Evolutionary conservation across 768 basidiomycete species (phyloP).

Genomic region (Suillus decipiens): DNA sequence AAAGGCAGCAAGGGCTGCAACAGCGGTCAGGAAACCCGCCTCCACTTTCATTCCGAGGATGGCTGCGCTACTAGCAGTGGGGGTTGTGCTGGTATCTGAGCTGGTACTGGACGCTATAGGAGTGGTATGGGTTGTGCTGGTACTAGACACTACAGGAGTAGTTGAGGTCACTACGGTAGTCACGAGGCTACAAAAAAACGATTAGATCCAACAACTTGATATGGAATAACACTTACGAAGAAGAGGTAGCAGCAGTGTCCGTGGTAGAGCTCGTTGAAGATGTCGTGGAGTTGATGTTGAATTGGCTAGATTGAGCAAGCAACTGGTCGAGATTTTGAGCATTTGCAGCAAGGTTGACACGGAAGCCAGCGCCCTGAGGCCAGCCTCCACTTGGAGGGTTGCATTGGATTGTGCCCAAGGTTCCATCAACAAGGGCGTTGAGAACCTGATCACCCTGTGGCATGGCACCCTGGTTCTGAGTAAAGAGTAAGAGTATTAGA

Average conservation of each 20-base stretch:
- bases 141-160: neutral
- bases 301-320: constrained; percentile 70
- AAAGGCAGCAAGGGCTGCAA: constrained; percentile 39
- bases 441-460: constrained; percentile 49
- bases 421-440: constrained; percentile 54
- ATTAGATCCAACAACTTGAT: neutral
- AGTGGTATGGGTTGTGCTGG: constrained; percentile 28
- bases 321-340: constrained; percentile 49
- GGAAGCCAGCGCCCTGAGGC: constrained; percentile 62
- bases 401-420: constrained; percentile 38
- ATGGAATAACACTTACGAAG: constrained; percentile 18
- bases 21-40: constrained; percentile 34
- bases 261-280: constrained; percentile 19
- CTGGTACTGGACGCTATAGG: constrained; percentile 2
- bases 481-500: neutral
- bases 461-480: constrained; percentile 38
- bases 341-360: constrained; percentile 68
- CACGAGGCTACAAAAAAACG: constrained; percentile 15
- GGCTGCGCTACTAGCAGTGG: constrained; percentile 35
- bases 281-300: constrained; percentile 44
- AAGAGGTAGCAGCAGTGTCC: constrained; percentile 21
- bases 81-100: constrained; percentile 27
- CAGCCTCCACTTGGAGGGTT: constrained; percentile 65
- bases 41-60: constrained; percentile 28
- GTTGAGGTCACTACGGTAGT: neutral